Conservation (phyloP, 495 filamentous ascomycete species). For the Immersiella caudata region DNA sequence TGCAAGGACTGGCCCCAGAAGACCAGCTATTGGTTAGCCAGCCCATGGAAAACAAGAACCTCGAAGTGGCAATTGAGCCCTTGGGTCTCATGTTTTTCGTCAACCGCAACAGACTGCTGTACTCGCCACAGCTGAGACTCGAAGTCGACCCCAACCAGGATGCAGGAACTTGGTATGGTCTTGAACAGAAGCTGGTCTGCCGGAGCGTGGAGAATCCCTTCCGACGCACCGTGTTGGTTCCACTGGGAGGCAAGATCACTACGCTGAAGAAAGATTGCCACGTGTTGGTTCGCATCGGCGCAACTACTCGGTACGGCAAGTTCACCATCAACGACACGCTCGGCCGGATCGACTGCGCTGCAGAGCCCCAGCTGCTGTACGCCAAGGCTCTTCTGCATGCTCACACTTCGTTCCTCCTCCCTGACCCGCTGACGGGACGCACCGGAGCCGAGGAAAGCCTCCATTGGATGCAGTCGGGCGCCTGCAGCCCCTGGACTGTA, state of each 20-base stretch:
- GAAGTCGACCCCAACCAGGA: constrained; percentile 56
- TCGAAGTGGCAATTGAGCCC: constrained; percentile 37
- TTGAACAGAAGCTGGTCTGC: constrained; percentile 50
- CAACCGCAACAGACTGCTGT: constrained; percentile 39
- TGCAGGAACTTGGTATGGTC: constrained; percentile 55
- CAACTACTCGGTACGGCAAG: constrained; percentile 37
- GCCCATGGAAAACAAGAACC: constrained; percentile 23
- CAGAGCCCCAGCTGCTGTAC: constrained; percentile 50
- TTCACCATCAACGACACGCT: constrained; percentile 54
- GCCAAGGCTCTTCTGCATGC: constrained; percentile 62
- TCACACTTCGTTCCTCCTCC: constrained; percentile 58
- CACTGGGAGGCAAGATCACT: constrained; percentile 28
- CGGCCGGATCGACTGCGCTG: constrained; percentile 49
- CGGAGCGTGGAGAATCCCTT: constrained; percentile 31
- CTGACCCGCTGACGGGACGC: constrained; percentile 57
- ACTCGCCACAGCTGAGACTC: constrained; percentile 46
- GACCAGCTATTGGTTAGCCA: constrained; percentile 43
- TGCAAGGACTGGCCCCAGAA: constrained; percentile 39
- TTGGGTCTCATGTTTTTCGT: constrained; percentile 46
- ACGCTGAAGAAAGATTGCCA: constrained; percentile 34
- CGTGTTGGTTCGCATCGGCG: constrained; percentile 33
- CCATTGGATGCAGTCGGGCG: constrained; percentile 52
- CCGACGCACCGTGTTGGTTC: constrained; percentile 44
- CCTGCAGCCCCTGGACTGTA: constrained; percentile 46
- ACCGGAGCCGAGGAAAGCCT: constrained; percentile 67